Evolutionary conservation across 2,329 filamentous ascomycete species (phyloP), one percentile per base, ranked within the genome.

Genomic region (Fusarium musae): DNA sequence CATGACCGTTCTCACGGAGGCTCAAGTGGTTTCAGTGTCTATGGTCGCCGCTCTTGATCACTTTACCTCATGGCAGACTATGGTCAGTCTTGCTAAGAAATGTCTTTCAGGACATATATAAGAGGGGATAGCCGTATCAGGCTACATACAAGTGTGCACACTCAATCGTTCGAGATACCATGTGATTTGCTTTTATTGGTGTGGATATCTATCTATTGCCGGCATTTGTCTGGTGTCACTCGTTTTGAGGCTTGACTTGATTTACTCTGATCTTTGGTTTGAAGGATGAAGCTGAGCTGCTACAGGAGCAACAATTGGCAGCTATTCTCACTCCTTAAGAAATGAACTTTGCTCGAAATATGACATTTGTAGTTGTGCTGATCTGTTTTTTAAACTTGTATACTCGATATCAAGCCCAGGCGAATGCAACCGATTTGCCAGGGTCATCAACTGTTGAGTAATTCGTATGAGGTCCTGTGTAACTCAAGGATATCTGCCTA

Each of bases 31-130:
- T 73, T 66, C 44, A 70, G 67, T 37, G 70, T 70, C 6, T 69
- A 59, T 56, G 58, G 60, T 26, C 50, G 63, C 34, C 53, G 53
- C 43, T 63, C 63, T 30, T 71, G 49, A 67, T 54, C 23, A n/a
- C n/a, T 36, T 42, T 28, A 43, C 49, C 50, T 26, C 28, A 36
- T 28, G 30, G 47, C 30, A 42, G 56, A n/a, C 54, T 30, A 39
- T 37, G 43, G n/a, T 23, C 40, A 44, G 64, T 50, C 65, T 43
- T 42, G 43, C 39, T 23, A 60, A 49, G 69, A 70, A 72, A 74
- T 78, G 67, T 75, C 64, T 70, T 56, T 54, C 21, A 54, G 70
- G 66, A 75, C 69, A 78, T 78, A 59, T 49, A 52, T 54, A 52
- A 68, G 70, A 78, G 57, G 54, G 53, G 43, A 43, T 46, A 65